Evolutionary conservation across 306 rosid species (phyloP), one percentile per base, ranked within the genome.

Genomic region (Fragaria nilgerrensis): DNA sequence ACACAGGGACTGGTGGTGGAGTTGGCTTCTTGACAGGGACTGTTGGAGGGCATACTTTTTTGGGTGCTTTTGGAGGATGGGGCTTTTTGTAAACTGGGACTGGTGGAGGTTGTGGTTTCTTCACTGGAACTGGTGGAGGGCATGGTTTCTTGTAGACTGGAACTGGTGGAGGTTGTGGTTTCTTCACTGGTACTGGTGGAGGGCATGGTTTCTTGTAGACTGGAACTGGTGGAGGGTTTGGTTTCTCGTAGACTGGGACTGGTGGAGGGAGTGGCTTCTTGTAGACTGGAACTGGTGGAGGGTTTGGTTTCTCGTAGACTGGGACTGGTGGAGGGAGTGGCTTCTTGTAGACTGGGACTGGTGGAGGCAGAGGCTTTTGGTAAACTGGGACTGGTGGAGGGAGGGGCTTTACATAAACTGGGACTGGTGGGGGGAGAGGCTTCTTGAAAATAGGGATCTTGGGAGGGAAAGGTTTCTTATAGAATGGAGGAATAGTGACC

Each of bases 401-500:
- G 20, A 59, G 49, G 4, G 68, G 72, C 17, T 78, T 78, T 4
- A 49, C 9, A 61, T 65, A 74, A 2, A 74, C 0, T 0, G 83
- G 83, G 2, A 45, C 70, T 0, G 79, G 79, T 6, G 82, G 85
- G 0, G 86, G 81, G 2, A 34, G 69, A 0, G 82, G 76, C 45
- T 56, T 50, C n/a, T 58, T 43, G 74, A 53, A 64, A 2, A 73
- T 50, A 0, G 85, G 84, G 8, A 27, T n/a, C 5, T 61, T 64
- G 36, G 76, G 70, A 13, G 81, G 83, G 6, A 36, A 36, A 12
- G 74, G 82, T 70, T 79, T 74, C 79, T 75, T 74, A 39, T 70
- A 79, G 23, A 84, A 9, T 22, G 87, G 84, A 29, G 95, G 95
- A 36, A 65, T 65, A 34, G 82, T 66, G 10, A 71, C 37, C 75